Percentiles rank a stretch among this genome's conserved stretches.
phyloP scores from a whole-genome alignment of 2,329 filamentous ascomycete species.

The Fusarium napiforme region DNA sequence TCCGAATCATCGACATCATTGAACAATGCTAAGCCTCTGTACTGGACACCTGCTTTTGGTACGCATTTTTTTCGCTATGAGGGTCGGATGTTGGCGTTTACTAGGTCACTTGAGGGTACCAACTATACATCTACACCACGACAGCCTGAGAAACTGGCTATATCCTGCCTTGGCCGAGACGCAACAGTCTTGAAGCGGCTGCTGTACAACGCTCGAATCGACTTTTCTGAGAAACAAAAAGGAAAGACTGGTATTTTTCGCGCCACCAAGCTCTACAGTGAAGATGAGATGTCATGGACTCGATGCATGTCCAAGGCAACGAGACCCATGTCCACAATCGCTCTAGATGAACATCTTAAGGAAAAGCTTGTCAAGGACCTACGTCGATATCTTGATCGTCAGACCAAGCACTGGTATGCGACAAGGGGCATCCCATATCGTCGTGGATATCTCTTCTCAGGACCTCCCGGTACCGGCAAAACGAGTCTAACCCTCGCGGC shows the following conservation, averaged over 20 bases:
- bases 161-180: slow-evolving; percentile 21
- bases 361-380: background rate
- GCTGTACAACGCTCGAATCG: slow-evolving; percentile 9
- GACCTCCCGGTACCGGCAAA: slow-evolving; percentile 31
- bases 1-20: background rate
- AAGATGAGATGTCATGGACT: background rate
- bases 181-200: slow-evolving; percentile 1
- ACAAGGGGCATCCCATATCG: slow-evolving; percentile 24
- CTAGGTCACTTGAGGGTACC: background rate
- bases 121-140: background rate
- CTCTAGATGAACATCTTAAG: slow-evolving; percentile 3
- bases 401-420: slow-evolving; percentile 19
- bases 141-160: background rate
- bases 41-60: slow-evolving; percentile 12
- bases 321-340: slow-evolving; percentile 17
- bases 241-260: slow-evolving; percentile 19
- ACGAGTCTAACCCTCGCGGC: slow-evolving; percentile 17
- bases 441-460: slow-evolving; percentile 24
- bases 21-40: background rate
- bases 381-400: slow-evolving; percentile 1
- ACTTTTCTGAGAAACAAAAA: slow-evolving; percentile 1
- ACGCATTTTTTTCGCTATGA: slow-evolving; percentile 19
- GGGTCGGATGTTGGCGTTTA: slow-evolving; percentile 1
- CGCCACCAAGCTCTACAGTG: background rate
- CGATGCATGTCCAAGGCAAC: slow-evolving; percentile 22